A percentile compares a stretch with the other conserved stretches of the same genome.
Conservation (phyloP, 2,329 filamentous ascomycete genomes). For the Ascochyta koolunga region DNA sequence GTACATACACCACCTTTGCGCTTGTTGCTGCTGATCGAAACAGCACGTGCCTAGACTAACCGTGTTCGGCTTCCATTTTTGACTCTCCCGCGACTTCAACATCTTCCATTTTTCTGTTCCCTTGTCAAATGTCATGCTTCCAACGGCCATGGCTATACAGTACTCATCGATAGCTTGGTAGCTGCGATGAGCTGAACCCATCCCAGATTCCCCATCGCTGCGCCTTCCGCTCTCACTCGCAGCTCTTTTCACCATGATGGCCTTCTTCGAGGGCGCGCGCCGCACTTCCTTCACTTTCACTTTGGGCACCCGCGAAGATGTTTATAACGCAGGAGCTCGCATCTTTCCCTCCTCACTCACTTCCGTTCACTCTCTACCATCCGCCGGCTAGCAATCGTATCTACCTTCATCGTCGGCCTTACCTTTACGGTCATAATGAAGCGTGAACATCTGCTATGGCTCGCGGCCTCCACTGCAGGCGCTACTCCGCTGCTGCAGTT, state of each 20-base stretch:
- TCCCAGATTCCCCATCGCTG: background rate
- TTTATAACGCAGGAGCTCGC: too few relatives aligned
- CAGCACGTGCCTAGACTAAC: background rate
- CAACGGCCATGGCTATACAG: background rate
- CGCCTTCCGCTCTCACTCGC: background rate
- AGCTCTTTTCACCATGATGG: constrained; percentile 6
- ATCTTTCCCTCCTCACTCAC: background rate
- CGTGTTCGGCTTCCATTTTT: background rate
- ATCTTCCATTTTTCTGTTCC: too few relatives aligned
- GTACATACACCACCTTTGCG: too few relatives aligned
- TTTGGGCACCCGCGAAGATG: background rate
- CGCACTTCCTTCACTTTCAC: constrained; percentile 9
- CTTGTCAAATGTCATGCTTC: too few relatives aligned
- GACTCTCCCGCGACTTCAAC: too few relatives aligned
- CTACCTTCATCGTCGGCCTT: constrained; percentile 17
- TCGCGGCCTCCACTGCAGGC: constrained; percentile 11
- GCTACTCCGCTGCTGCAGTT: constrained; percentile 10
- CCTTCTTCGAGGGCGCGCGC: background rate
- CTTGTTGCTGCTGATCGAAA: too few relatives aligned
- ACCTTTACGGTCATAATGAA: constrained; percentile 27
- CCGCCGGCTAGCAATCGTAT: constrained; percentile 2
- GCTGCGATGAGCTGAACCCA: background rate
- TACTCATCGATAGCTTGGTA: background rate
- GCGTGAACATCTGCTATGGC: constrained; percentile 16
- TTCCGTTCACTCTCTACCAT: background rate